Percentiles rank a stretch among this genome's conserved stretches.
Evolutionary conservation across 2,329 filamentous ascomycete genomes (phyloP).

Genomic region (Trichophaea hybrida): DNA sequence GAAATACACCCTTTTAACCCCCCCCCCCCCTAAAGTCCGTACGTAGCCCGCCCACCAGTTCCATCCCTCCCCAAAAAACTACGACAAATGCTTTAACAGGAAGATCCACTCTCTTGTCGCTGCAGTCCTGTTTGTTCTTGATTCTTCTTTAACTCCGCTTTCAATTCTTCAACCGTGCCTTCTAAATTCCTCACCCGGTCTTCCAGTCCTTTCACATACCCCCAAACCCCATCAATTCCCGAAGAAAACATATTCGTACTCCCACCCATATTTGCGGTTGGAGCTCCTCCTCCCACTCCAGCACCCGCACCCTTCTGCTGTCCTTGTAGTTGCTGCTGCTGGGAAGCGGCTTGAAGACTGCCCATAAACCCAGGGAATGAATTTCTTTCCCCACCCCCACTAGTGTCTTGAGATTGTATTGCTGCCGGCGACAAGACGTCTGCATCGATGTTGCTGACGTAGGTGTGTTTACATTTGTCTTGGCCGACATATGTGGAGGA

Average conservation of each 20-base stretch:
- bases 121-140: background rate
- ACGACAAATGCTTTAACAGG: background rate
- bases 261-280: conserved; percentile 38
- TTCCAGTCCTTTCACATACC: conserved; percentile 58
- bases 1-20: conserved; percentile 9
- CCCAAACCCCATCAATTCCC: conserved; percentile 47
- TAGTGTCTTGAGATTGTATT: conserved; percentile 11
- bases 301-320: conserved; percentile 7
- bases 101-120: conserved; percentile 6
- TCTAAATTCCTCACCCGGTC: conserved; percentile 39
- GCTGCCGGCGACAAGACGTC: conserved; percentile 17
- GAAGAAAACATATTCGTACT: conserved; percentile 54
- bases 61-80: background rate
- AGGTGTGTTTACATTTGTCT: conserved; percentile 1
- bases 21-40: background rate
- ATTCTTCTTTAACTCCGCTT: conserved; percentile 29
- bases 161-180: conserved; percentile 35
- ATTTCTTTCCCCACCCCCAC: conserved; percentile 9
- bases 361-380: conserved; percentile 17
- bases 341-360: conserved; percentile 4
- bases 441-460: conserved; percentile 12
- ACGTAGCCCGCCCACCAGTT: background rate
- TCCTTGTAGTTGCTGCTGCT: conserved; percentile 21
- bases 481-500: conserved; percentile 5
- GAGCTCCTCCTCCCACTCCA: conserved; percentile 21